These are phyloP conservation scores for Aurinia saxatilis DNA, from an alignment of 345 rosid species.

Conservation along the genomic window DNA sequence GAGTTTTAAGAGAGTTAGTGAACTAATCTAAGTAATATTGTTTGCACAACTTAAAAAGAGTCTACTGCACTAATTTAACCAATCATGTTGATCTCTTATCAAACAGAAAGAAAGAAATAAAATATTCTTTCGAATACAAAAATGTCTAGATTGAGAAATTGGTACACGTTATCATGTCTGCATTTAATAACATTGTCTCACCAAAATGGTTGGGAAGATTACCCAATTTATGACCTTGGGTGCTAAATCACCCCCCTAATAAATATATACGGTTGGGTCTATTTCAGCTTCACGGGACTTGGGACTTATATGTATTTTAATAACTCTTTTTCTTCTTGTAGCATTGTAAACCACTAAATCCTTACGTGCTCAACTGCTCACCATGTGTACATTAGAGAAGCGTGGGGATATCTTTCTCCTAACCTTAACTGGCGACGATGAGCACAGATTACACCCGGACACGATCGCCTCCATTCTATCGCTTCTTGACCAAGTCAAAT, in stretches of 20 bases:
- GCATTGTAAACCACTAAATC: neutral
- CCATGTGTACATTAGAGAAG: slow-evolving; percentile 63
- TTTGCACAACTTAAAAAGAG: neutral
- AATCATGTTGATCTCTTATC: neutral
- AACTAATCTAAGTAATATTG: neutral
- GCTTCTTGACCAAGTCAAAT: slow-evolving; percentile 40
- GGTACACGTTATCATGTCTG: neutral
- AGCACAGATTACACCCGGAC: slow-evolving; percentile 54
- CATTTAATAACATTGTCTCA: slow-evolving; percentile 11
- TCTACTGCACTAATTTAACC: neutral
- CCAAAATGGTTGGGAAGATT: slow-evolving; percentile 22
- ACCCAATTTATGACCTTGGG: slow-evolving; percentile 13
- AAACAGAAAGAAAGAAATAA: neutral
- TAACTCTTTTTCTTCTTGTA: neutral
- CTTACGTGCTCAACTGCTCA: neutral
- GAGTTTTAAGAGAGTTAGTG: no score
- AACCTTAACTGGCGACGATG: slow-evolving; percentile 52
- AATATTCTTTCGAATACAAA: neutral
- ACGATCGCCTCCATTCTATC: slow-evolving; percentile 44
- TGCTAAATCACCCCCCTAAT: neutral
- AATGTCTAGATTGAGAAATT: no score
- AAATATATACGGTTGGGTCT: slow-evolving; percentile 9
- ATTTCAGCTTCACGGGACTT: neutral
- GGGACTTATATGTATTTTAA: no score
- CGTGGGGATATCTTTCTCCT: slow-evolving; percentile 51